Evolutionary conservation across 257 asterid genomes (phyloP).

Genomic region (Henckelia pumila): DNA sequence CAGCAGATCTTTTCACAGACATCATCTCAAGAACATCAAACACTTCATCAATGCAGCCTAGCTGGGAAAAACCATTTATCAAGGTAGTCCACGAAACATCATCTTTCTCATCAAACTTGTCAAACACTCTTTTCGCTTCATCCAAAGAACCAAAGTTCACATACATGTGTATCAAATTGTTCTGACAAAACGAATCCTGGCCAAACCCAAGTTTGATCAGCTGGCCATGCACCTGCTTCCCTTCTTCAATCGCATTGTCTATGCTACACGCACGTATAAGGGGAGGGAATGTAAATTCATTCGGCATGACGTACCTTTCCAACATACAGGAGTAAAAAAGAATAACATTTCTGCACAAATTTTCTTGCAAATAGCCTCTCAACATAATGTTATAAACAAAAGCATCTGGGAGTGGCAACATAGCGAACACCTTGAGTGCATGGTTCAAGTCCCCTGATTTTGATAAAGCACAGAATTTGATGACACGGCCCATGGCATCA

Average conservation of each 20-base stretch:
- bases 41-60: constrained; percentile 59
- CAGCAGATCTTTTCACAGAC: constrained; percentile 44
- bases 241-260: constrained; percentile 38
- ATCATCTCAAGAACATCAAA: constrained; percentile 48
- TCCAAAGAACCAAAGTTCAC: constrained; percentile 50
- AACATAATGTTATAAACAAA: constrained; percentile 58
- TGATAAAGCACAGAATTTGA: constrained; percentile 53
- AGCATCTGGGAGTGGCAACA: constrained; percentile 65
- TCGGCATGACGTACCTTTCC: constrained; percentile 41
- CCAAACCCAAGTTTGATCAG: constrained; percentile 56
- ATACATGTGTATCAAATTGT: constrained; percentile 80
- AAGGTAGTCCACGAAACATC: constrained; percentile 87
- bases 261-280: constrained; percentile 62
- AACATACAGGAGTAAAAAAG: constrained; percentile 48
- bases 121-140: constrained; percentile 63
- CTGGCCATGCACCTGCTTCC: constrained; percentile 66
- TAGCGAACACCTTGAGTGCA: constrained; percentile 55
- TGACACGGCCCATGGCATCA: constrained; percentile 59
- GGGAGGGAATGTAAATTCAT: constrained; percentile 65
- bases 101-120: constrained; percentile 42
- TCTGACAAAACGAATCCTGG: constrained; percentile 61
- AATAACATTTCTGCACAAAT: constrained; percentile 34
- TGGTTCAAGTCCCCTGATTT: constrained; percentile 47
- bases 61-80: constrained; percentile 63
- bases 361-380: constrained; percentile 47